These are phyloP conservation scores for Phytophthora pluvialis DNA, from an alignment of 352 stramenopile species.

Conservation along the genomic window DNA sequence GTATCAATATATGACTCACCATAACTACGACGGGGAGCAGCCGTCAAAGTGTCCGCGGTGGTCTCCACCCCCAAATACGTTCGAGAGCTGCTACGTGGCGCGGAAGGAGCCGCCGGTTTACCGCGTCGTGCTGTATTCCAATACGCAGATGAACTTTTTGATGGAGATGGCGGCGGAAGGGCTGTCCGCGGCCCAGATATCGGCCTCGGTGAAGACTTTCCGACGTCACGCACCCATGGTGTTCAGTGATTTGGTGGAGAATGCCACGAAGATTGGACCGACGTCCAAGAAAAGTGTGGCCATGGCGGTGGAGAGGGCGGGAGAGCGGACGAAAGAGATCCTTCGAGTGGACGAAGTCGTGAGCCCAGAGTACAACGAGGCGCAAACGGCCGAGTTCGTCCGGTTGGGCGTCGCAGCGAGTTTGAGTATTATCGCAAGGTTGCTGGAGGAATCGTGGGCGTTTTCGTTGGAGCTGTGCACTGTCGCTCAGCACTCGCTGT, in stretches of 20 bases:
- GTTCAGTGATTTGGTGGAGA: slow-evolving; percentile 17
- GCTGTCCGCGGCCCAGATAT: slow-evolving; percentile 32
- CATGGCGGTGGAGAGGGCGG: slow-evolving; percentile 8
- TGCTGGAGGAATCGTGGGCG: slow-evolving; percentile 45
- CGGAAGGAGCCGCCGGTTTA: slow-evolving; percentile 27
- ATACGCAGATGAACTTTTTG: slow-evolving; percentile 28
- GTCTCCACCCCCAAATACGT: slow-evolving; percentile 20
- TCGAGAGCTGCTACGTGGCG: slow-evolving; percentile 27
- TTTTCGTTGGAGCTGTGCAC: slow-evolving; percentile 49
- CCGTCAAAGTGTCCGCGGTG: slow-evolving; percentile 12
- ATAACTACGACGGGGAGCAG: slow-evolving; percentile 19
- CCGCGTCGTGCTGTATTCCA: slow-evolving; percentile 31
- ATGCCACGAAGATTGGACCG: slow-evolving; percentile 3
- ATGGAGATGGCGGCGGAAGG: slow-evolving; percentile 33
- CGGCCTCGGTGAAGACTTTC: slow-evolving; percentile 20
- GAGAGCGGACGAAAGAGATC: not conserved
- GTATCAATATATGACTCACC: slow-evolving; percentile 32
- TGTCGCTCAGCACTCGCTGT: slow-evolving; percentile 13
- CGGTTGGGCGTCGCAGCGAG: slow-evolving; percentile 44
- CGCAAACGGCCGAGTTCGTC: slow-evolving; percentile 33
- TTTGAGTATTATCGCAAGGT: slow-evolving; percentile 37
- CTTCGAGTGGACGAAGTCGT: slow-evolving; percentile 4
- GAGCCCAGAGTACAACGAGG: slow-evolving; percentile 25
- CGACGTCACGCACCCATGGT: slow-evolving; percentile 11
- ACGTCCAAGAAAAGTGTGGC: slow-evolving; percentile 5